These are phyloP conservation scores for Gnomoniopsis sp. DNA, from an alignment of 2,329 filamentous ascomycete species.

Conservation along the genomic window DNA sequence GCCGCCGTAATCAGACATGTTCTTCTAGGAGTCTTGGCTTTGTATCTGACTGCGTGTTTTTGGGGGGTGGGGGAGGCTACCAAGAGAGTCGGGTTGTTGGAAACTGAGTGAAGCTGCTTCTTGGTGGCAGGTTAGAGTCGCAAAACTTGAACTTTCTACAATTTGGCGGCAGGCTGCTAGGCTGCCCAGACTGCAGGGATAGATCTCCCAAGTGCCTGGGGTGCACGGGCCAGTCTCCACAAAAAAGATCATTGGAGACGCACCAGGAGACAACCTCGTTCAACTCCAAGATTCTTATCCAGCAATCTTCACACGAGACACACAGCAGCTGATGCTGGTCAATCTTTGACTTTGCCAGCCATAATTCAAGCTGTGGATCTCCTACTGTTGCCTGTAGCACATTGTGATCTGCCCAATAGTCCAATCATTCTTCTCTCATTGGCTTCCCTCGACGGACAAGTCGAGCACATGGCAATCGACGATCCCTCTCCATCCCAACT, in stretches of 20 bases:
- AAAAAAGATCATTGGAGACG: background rate
- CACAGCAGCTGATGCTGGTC: background rate
- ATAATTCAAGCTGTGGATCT: too few species aligned
- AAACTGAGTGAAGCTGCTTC: background rate
- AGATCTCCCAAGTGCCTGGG: too few species aligned
- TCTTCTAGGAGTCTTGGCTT: slow-evolving; percentile 5
- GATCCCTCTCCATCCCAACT: background rate
- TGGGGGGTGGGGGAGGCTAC: background rate
- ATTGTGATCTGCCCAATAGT: too few species aligned
- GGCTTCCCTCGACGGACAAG: too few species aligned
- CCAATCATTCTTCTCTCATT: too few species aligned
- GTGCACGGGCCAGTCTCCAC: background rate
- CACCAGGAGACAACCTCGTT: background rate
- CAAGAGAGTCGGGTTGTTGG: background rate
- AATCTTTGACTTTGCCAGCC: too few species aligned
- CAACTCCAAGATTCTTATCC: background rate
- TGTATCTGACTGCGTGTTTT: background rate
- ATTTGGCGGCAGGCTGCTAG: background rate
- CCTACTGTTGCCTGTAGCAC: too few species aligned
- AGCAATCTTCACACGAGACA: background rate
- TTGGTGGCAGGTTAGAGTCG: background rate
- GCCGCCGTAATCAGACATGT: slow-evolving; percentile 72
- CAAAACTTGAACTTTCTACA: slow-evolving; percentile 1
- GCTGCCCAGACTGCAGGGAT: background rate
- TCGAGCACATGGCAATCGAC: too few species aligned